Evolutionary conservation across 352 stramenopile species (phyloP).

Genomic region (Chrysophaeum taylorii): DNA sequence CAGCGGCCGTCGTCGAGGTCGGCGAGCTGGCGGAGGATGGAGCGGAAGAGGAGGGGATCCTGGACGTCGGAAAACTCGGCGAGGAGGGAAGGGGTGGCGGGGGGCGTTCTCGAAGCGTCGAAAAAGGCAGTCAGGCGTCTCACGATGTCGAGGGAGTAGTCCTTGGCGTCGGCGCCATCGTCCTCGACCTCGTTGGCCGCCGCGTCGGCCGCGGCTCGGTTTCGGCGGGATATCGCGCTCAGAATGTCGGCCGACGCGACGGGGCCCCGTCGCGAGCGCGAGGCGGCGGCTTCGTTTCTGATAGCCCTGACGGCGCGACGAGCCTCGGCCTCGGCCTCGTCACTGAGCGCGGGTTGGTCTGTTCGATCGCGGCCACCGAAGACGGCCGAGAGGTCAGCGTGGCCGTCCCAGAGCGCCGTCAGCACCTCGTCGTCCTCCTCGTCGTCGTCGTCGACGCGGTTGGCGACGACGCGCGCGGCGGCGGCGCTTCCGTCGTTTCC

Average conservation of each 20-base stretch:
- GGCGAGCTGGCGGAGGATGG: constrained; percentile 28
- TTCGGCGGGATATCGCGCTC: constrained; percentile 17
- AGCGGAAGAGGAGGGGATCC: constrained; percentile 49
- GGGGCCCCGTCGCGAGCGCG: background rate
- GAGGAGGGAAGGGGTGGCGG: constrained; percentile 73
- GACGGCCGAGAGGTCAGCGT: constrained; percentile 72
- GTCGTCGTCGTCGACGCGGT: constrained; percentile 27
- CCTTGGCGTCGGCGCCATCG: constrained; percentile 47
- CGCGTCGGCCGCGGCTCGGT: constrained; percentile 17
- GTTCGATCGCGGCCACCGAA: constrained; percentile 61
- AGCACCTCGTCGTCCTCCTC: constrained; percentile 64
- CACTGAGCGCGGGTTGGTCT: constrained; percentile 47
- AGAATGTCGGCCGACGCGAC: background rate
- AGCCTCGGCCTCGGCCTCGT: background rate
- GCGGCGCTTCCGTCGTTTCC: constrained; percentile 80
- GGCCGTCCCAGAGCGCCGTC: constrained; percentile 71
- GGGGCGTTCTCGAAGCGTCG: constrained; percentile 20
- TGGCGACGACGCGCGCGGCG: constrained; percentile 62
- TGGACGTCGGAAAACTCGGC: constrained; percentile 67
- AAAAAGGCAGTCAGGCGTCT: constrained; percentile 66
- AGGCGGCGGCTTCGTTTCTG: no score
- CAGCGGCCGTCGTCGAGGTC: background rate
- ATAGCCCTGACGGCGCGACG: constrained; percentile 25
- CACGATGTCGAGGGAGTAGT: constrained; percentile 40
- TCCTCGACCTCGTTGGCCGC: constrained; percentile 36